phyloP scores from a whole-genome alignment of 2,329 filamentous ascomycete species.

The Juglanconis sp. region DNA sequence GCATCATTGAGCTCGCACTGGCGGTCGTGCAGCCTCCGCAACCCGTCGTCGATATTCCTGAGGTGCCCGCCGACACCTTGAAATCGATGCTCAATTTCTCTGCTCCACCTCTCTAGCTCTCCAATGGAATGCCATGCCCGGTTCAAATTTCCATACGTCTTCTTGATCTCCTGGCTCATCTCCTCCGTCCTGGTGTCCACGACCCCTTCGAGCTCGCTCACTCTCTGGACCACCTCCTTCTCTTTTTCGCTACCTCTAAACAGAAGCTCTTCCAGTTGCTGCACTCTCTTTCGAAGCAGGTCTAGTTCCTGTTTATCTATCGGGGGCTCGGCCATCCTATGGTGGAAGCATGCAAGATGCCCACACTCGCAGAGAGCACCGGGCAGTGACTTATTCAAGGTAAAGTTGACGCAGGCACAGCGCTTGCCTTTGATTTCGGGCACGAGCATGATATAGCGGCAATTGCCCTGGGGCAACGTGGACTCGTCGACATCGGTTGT shows the following conservation, averaged over 20 bases:
- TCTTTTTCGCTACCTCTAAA: slow-evolving; percentile 24
- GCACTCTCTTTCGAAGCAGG: slow-evolving; percentile 36
- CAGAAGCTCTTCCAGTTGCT: slow-evolving; percentile 19
- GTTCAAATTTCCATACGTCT: slow-evolving; percentile 52
- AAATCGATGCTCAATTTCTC: slow-evolving; percentile 35
- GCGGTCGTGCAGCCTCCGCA: slow-evolving; percentile 45
- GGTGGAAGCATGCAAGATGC: slow-evolving; percentile 58
- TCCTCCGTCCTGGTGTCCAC: slow-evolving; percentile 52
- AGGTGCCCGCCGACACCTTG: slow-evolving; percentile 40
- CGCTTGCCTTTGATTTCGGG: slow-evolving; percentile 56
- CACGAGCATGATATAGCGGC: slow-evolving; percentile 55
- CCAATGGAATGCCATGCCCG: slow-evolving; percentile 52
- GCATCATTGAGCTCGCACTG: slow-evolving; percentile 50
- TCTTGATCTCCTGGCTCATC: slow-evolving; percentile 48
- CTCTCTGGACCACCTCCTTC: slow-evolving; percentile 38
- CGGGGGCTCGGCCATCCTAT: slow-evolving; percentile 43
- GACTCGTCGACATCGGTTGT: slow-evolving; percentile 36
- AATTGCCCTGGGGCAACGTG: slow-evolving; percentile 54
- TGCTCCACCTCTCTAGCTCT: slow-evolving; percentile 39
- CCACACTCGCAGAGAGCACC: slow-evolving; percentile 57
- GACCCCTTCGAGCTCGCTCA: slow-evolving; percentile 51
- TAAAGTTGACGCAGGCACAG: slow-evolving; percentile 57
- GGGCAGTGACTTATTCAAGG: slow-evolving; percentile 50
- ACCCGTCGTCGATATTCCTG: slow-evolving; percentile 35
- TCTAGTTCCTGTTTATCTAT: slow-evolving; percentile 46